Conservation (phyloP, 345 rosid genomes). For the Cardiospermum halicacabum region DNA sequence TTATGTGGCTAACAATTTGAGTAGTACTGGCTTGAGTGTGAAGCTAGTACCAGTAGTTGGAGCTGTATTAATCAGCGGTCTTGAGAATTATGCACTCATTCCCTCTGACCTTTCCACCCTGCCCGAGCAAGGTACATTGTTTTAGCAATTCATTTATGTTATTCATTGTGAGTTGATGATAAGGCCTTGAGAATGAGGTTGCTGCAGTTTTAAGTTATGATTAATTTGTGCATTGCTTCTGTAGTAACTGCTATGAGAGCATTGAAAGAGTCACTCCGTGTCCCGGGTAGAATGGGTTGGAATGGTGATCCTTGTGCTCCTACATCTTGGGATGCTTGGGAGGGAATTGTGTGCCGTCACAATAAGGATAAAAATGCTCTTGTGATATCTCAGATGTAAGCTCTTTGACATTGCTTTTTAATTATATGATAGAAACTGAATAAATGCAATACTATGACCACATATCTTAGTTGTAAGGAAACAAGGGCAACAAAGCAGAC, state of each 20-base stretch:
- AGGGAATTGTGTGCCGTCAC: conserved; percentile 80
- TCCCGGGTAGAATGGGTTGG: conserved; percentile 99
- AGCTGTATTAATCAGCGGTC: conserved; percentile 66
- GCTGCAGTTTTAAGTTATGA: conserved; percentile 5
- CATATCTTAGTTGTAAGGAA: background rate
- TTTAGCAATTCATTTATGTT: background rate
- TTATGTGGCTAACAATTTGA: conserved; percentile 60
- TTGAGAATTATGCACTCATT: conserved; percentile 88
- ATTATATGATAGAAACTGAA: background rate
- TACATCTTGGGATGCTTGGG: conserved; percentile 98
- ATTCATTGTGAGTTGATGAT: background rate
- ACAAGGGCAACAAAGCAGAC: background rate
- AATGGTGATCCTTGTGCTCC: conserved; percentile 99
- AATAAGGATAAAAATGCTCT: conserved; percentile 63
- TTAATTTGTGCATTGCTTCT: conserved; percentile 10
- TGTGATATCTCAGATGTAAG: conserved; percentile 86
- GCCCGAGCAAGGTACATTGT: conserved; percentile 69
- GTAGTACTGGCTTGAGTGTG: conserved; percentile 46
- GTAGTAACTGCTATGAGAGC: conserved; percentile 87
- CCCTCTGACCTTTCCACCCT: conserved; percentile 72
- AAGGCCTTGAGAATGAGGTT: background rate
- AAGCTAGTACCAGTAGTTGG: conserved; percentile 55
- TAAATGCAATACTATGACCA: background rate
- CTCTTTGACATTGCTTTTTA: conserved; percentile 7
- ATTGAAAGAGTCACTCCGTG: conserved; percentile 75